These are phyloP conservation scores for Lactarius sanguifluus DNA, from an alignment of 768 basidiomycete genomes.

Conservation along the genomic window DNA sequence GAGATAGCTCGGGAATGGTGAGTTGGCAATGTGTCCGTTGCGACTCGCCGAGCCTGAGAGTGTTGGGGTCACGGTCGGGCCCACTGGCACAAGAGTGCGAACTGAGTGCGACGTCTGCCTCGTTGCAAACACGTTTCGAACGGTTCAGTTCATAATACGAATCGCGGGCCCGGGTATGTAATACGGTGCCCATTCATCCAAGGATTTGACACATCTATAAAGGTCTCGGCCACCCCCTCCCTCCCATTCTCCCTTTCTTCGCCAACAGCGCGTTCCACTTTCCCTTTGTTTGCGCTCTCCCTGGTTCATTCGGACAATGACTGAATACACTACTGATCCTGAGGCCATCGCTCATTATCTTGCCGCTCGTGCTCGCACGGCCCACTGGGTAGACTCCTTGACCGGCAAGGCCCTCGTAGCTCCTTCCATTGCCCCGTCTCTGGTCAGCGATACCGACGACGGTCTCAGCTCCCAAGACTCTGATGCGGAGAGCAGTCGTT, in stretches of 20 bases:
- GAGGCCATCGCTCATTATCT: constrained; percentile 59
- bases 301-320: constrained; percentile 43
- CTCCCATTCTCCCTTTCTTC: constrained; percentile 27
- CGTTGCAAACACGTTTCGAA: constrained; percentile 25
- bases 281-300: constrained; percentile 14
- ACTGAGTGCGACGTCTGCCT: constrained; percentile 14
- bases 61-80: background rate
- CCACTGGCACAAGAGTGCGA: too few relatives aligned
- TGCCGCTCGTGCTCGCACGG: constrained; percentile 60
- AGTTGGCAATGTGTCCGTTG: constrained; percentile 5
- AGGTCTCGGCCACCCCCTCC: constrained; percentile 23
- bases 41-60: background rate
- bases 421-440: constrained; percentile 40
- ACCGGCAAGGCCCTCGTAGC: constrained; percentile 43
- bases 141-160: constrained; percentile 12
- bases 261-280: constrained; percentile 21
- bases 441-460: constrained; percentile 36
- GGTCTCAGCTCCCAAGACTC: constrained; percentile 40
- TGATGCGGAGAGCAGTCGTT: constrained; percentile 44
- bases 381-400: constrained; percentile 57
- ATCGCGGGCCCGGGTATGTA: background rate
- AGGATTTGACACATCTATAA: constrained; percentile 18
- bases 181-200: background rate
- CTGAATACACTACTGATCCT: constrained; percentile 61
- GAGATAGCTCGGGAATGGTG: constrained; percentile 2